Conservation (phyloP, 164 flowering plant species). For the Umbilicus rupestris region DNA sequence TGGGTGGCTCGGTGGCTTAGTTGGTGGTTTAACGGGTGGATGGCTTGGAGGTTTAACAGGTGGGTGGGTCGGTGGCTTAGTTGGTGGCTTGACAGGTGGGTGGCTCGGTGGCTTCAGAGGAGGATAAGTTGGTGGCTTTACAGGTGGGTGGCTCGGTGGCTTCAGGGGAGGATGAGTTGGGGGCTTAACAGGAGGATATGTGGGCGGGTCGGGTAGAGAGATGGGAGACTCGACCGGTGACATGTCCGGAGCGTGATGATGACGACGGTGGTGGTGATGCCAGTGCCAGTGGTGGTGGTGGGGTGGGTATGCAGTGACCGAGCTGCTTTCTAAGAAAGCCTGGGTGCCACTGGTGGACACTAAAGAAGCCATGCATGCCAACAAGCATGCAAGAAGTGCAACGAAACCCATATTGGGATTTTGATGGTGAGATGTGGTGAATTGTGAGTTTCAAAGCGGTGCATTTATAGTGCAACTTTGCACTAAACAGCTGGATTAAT, state of each 20-base stretch:
- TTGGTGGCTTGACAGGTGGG: neutral
- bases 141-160: neutral
- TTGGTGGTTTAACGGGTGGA: neutral
- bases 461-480: neutral
- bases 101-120: neutral
- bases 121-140: neutral
- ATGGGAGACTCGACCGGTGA: too few species aligned
- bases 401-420: neutral
- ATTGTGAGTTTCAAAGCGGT: neutral
- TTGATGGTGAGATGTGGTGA: neutral
- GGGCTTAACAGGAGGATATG: neutral
- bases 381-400: neutral
- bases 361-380: neutral
- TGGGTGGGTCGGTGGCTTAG: neutral
- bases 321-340: neutral
- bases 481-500: neutral
- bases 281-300: neutral
- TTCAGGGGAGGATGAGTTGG: too few species aligned
- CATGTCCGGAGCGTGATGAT: too few species aligned
- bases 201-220: too few species aligned
- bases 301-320: neutral
- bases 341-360: neutral
- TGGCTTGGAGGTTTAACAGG: too few species aligned
- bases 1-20: neutral
- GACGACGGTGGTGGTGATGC: neutral